A percentile compares a stretch with the other conserved stretches of the same genome.
These are phyloP conservation scores for Exophiala oligosperma DNA, from an alignment of 2,329 filamentous ascomycete genomes.

Conservation along the genomic window DNA sequence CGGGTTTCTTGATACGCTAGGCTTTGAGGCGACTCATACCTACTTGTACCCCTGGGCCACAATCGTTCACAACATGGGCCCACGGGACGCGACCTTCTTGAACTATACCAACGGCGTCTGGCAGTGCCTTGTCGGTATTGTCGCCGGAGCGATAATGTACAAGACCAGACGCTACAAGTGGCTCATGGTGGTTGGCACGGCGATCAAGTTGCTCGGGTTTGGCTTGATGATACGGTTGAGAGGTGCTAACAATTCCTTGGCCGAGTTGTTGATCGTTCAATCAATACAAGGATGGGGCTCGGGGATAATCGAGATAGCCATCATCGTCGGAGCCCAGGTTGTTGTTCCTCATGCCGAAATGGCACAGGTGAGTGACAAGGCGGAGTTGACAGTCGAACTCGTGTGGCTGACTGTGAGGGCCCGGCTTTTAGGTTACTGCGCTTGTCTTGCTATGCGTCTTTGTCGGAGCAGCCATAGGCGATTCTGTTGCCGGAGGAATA, in stretches of 20 bases:
- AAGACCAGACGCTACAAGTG: conserved; percentile 49
- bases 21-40: conserved; percentile 47
- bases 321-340: conserved; percentile 48
- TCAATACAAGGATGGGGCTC: conserved; percentile 50
- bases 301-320: conserved; percentile 46
- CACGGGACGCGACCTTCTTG: conserved; percentile 47
- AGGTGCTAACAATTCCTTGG: conserved; percentile 42
- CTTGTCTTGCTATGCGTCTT: conserved; percentile 46
- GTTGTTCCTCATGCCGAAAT: conserved; percentile 48
- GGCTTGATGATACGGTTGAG: conserved; percentile 53
- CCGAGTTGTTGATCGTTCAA: conserved; percentile 51
- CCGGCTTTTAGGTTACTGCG: conserved; percentile 35
- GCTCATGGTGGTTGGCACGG: conserved; percentile 43
- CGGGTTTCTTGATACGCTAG: conserved; percentile 45
- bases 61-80: conserved; percentile 43
- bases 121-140: conserved; percentile 45
- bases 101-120: conserved; percentile 41
- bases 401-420: too few species aligned
- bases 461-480: conserved; percentile 37
- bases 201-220: conserved; percentile 50
- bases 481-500: conserved; percentile 50
- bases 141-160: conserved; percentile 45
- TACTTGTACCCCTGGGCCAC: conserved; percentile 52
- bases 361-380: conserved; percentile 39
- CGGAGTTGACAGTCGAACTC: too few species aligned